Base-by-base conservation (phyloP, 2,329 filamentous ascomycete species). In the Cladophialophora chaetospira region DNA sequence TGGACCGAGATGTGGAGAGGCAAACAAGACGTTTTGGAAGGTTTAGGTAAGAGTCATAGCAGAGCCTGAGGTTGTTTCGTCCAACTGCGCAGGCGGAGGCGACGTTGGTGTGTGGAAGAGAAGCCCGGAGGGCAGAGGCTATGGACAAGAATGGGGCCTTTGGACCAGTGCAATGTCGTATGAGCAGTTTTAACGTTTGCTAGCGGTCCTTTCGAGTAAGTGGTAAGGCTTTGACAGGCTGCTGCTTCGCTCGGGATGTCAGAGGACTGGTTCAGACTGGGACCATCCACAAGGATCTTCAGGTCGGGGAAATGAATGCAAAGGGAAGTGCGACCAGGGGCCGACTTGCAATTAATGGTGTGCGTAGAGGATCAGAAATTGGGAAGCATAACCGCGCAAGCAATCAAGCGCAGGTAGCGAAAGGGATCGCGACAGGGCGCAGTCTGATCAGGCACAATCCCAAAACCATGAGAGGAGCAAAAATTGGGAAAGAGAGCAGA, bases 41-140 rank as follows among this genome's bases (percentile, higher is more conserved):
- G 49, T 48, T 61, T 55, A 62, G 53, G 49, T 56, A 62, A 62
- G 60, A 62, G 60, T 62, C 60, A 62, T 59, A 23, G 42, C 26
- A 40, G 19, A 17, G 26, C 33, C 36, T 28, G 48, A 51, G 31
- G 31, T 51, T 42, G 25, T 31, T 5, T 15, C 26, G 29, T 36
- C n/a, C 29, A 33, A 29, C 45, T 33, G 35, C 21, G 38, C 36
- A 53, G 55, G 50, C 50, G 50, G 50, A 58, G 55, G 50, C 55
- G 38, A 49, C 13, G 53, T 43, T 15, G 45, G 38, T 55, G 45
- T 26, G 53, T 55, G 45, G 36, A 43, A 43, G 38, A 19, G 8
- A 35, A 44, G 53, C 9, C 17, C 23, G 48, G 31, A 33, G 13
- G 25, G 35, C 26, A 33, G 36, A 45, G 21, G 28, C 17, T 45